Evolutionary conservation across 2,329 filamentous ascomycete species (phyloP), one percentile per base, ranked within the genome.

Genomic region (Penicillium sp.): DNA sequence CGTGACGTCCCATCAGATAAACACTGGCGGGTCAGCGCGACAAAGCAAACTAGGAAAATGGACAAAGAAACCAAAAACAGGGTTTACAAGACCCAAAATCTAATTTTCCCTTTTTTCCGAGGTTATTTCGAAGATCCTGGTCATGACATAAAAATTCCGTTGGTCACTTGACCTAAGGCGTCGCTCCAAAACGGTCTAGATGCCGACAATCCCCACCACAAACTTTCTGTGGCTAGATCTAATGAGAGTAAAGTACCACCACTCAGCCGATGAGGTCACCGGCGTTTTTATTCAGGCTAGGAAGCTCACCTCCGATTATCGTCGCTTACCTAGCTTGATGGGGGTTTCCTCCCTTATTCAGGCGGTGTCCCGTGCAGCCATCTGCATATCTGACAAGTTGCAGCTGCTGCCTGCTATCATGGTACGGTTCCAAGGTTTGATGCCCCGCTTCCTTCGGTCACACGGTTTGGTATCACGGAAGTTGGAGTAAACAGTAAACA

Each of bases 91-190:
- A 35, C 5, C 19, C 11, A 26, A 37, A 37, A 11, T 22, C n/a
- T 9, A 22, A 13, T 22, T 13, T 11, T 41, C 10, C 39, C 14
- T 19, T 22, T 21, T 41, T 8, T 13, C 39, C n/a, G 35, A 39
- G 35, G 10, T 22, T 41, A 21, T 22, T 41, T 41, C 11, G 19
- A 41, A 41, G 39, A 14, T 41, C 39, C 19, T 6, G 9, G 19
- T 11, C 11, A 11, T 21, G 19, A 22, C n/a, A 22, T 21, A 41
- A 41, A 31, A 49, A 27, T n/a, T 14, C 22, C 21, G 21, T 35
- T 26, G 43, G 48, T 65, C 60, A 65, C 63, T 56, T 61, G 62
- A 62, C 26, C 29, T 33, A 19, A 19, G 47, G 47, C 47, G 57
- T 48, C 53, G 52, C 51, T 55, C 53, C 52, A 24, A 59, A 60